Conservation (phyloP, 192 early-diverging fungal species). For the Backusella australiensis region DNA sequence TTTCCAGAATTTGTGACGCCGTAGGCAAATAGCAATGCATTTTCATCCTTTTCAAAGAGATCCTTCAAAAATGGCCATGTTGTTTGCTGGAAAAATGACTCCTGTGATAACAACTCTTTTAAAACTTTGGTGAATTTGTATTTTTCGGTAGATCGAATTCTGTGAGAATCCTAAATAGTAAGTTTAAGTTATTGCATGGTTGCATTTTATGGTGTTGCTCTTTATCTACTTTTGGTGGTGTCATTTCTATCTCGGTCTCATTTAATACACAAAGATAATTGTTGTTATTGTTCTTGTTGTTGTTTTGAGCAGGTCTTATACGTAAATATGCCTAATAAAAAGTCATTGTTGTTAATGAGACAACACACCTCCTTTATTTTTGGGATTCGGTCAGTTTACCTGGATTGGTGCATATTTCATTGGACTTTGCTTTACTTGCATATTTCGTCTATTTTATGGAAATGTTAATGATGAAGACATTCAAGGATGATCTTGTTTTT, state of each 20-base stretch:
- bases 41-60: conserved; percentile 49
- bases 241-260: conserved; percentile 41
- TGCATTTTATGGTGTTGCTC: not conserved
- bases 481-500: not conserved
- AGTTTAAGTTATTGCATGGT: not conserved
- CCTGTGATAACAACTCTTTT: conserved; percentile 39
- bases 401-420: conserved; percentile 1
- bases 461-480: not conserved
- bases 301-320: conserved; percentile 20
- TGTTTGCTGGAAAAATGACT: conserved; percentile 54
- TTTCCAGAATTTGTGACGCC: conserved; percentile 74
- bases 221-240: conserved; percentile 36
- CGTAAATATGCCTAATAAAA: conserved; percentile 29
- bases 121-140: conserved; percentile 64
- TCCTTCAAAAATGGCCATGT: conserved; percentile 56
- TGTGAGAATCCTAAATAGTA: conserved; percentile 29
- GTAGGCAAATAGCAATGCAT: conserved; percentile 70
- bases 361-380: not conserved
- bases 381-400: not conserved
- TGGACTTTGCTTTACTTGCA: not conserved
- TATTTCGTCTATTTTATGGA: not conserved
- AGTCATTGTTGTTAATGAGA: not conserved
- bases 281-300: conserved; percentile 1
- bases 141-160: conserved; percentile 29
- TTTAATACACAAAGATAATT: conserved; percentile 35